Evolutionary conservation across 148 eudicot genomes (phyloP), one percentile per base, ranked within the genome.

Genomic region (Cornus florida): DNA sequence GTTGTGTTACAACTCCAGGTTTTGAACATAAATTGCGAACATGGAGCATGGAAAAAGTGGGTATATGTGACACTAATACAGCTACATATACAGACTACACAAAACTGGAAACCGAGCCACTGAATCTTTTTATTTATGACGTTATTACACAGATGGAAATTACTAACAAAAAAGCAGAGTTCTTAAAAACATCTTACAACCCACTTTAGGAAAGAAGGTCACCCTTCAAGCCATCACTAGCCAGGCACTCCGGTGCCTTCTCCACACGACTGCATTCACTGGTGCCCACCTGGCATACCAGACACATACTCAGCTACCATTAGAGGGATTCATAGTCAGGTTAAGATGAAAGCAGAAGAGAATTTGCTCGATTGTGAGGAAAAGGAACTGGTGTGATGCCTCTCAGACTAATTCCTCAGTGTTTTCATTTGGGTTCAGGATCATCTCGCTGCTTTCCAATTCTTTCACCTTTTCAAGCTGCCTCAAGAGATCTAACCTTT

Each of bases 381-480:
- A 6, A 22, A 31, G 11, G 10, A 9, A 13, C 16, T 67, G 28
- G 6, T 35, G 12, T 32, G 73, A 38, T 17, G 22, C 73, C n/a
- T n/a, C 69, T 6, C 60, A 43, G 66, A 82, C 78, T 78, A 81
- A 73, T 77, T 91, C 94, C 77, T 92, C 92, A n/a, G 77, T 82
- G 75, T 87, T 85, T 53, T 94, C 91, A n/a, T n/a, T n/a, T n/a
- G n/a, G n/a, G 35, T 73, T 78, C 32, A 75, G 80, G 82, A 82
- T 89, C 24, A 83, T 66, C 74, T 92, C 98, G 11, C 76, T 75
- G 35, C 69, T 75, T 85, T 91, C 90, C 73, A 87, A 84, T 88
- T 92, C 92, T 88, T 96, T 97, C 79, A 94, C 84, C 85, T 92
- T 94, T 82, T 97, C 89, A 69, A 97, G 94, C 89, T 94, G 98